These are phyloP conservation scores for Aspergillus spinulosporus DNA, from an alignment of 2,329 filamentous ascomycete genomes.

Conservation along the genomic window DNA sequence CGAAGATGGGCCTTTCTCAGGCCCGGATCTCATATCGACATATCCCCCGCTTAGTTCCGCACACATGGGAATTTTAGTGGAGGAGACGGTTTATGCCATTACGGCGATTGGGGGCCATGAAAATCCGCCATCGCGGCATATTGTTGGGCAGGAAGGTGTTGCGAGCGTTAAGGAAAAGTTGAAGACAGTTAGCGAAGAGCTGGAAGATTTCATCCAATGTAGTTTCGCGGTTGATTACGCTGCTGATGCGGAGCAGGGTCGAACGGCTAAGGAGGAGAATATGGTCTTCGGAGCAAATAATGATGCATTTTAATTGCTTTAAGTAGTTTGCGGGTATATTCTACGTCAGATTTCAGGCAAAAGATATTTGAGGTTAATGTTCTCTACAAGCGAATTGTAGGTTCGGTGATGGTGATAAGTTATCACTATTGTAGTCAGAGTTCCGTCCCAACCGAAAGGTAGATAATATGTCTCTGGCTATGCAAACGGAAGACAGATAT, in stretches of 20 bases:
- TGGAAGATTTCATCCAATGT: constrained; percentile 93
- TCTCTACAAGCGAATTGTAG: background rate
- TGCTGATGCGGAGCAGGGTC: constrained; percentile 31
- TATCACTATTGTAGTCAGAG: no score
- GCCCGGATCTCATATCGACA: constrained; percentile 58
- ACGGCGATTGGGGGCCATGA: constrained; percentile 92
- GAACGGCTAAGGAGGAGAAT: constrained; percentile 22
- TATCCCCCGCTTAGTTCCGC: constrained; percentile 71
- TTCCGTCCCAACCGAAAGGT: no score
- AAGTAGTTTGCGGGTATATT: background rate
- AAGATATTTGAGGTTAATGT: background rate
- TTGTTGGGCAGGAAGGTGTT: constrained; percentile 87
- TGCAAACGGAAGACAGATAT: no score
- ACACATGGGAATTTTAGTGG: constrained; percentile 71
- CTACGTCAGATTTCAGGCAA: background rate
- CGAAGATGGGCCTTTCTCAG: constrained; percentile 40
- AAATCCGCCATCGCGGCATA: constrained; percentile 90
- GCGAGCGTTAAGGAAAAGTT: constrained; percentile 91
- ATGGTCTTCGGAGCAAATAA: constrained; percentile 18
- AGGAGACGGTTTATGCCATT: constrained; percentile 87
- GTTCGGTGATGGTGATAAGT: no score
- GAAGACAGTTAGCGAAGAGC: constrained; percentile 91
- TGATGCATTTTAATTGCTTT: constrained; percentile 16
- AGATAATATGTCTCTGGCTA: no score
- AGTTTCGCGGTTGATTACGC: constrained; percentile 74